Evolutionary conservation across 2,329 filamentous ascomycete genomes (phyloP).

Genomic region (Fusarium denticulatum): DNA sequence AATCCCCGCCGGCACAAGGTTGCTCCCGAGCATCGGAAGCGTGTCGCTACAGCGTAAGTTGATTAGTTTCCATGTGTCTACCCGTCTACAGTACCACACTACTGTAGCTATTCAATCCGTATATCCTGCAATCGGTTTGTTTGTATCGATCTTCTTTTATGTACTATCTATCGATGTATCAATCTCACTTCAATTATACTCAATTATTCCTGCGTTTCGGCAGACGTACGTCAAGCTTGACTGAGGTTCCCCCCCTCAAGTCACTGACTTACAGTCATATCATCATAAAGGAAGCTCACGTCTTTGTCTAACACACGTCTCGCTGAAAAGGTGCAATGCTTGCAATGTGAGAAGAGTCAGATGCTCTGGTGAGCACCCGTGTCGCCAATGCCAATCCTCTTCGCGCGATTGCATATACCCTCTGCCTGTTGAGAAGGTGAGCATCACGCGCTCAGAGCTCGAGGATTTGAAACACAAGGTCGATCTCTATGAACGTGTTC

Average conservation of each 20-base stretch:
- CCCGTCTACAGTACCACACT: neutral
- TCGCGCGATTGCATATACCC: slow-evolving; percentile 61
- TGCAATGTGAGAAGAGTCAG: slow-evolving; percentile 64
- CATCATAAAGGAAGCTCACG: neutral
- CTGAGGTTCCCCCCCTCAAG: neutral
- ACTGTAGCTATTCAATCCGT: neutral
- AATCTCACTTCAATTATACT: neutral
- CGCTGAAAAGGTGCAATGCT: slow-evolving; percentile 57
- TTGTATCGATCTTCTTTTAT: neutral
- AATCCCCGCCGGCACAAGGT: slow-evolving; percentile 62
- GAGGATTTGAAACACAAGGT: slow-evolving; percentile 54
- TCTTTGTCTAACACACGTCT: slow-evolving; percentile 22
- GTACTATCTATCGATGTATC: neutral
- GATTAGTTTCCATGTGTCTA: slow-evolving; percentile 6
- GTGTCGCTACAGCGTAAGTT: slow-evolving; percentile 61
- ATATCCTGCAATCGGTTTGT: neutral
- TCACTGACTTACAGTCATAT: neutral
- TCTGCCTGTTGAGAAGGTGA: slow-evolving; percentile 54
- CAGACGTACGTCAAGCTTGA: neutral
- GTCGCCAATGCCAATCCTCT: slow-evolving; percentile 55
- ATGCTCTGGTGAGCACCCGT: slow-evolving; percentile 62
- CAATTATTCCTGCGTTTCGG: neutral
- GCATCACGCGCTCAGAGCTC: slow-evolving; percentile 53
- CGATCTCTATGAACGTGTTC: slow-evolving; percentile 52
- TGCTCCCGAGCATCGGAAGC: slow-evolving; percentile 57